Percentiles rank a stretch among this genome's conserved stretches.
Evolutionary conservation across 1,284 basidiomycete species (phyloP).

Genomic region (Cryptococcus neoformans): DNA sequence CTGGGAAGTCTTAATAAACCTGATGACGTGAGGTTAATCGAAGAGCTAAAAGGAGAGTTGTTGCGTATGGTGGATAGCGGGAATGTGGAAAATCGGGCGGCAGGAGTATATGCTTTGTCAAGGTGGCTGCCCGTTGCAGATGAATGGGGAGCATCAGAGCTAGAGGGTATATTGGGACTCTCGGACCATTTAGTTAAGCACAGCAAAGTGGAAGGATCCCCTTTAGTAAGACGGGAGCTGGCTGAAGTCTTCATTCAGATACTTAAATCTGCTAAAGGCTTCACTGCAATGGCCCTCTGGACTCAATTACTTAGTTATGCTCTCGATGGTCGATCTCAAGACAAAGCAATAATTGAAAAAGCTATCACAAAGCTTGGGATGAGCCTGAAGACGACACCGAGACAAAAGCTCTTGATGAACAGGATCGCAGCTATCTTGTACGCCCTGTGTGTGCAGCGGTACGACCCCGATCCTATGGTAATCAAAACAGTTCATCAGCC

Average conservation of each 20-base stretch:
- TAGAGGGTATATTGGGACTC: conserved; percentile 6
- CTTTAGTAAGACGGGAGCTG: conserved; percentile 30
- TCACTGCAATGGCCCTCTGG: conserved; percentile 18
- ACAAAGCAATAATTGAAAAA: neutral
- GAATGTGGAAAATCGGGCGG: conserved; percentile 29
- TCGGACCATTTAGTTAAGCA: conserved; percentile 9
- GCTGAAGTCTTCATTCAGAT: conserved; percentile 17
- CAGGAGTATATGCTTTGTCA: conserved; percentile 27
- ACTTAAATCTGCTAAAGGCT: conserved; percentile 15
- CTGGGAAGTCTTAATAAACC: conserved; percentile 13
- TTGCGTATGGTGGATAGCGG: conserved; percentile 4
- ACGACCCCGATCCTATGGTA: neutral
- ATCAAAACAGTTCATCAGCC: neutral
- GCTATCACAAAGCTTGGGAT: conserved; percentile 4
- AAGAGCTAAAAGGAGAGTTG: conserved; percentile 5
- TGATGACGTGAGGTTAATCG: conserved; percentile 4
- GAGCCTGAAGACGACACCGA: neutral
- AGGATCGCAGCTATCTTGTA: neutral
- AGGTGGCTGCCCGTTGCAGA: conserved; percentile 16
- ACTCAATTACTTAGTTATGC: conserved; percentile 12
- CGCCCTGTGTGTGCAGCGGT: neutral
- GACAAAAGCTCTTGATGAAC: neutral
- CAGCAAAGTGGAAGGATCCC: conserved; percentile 22
- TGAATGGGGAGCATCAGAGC: neutral
- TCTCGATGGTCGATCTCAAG: neutral